A percentile compares a stretch with the other conserved stretches of the same genome.
phyloP scores from a whole-genome alignment of 1,284 basidiomycete species.

The Fomitopsis betulina region DNA sequence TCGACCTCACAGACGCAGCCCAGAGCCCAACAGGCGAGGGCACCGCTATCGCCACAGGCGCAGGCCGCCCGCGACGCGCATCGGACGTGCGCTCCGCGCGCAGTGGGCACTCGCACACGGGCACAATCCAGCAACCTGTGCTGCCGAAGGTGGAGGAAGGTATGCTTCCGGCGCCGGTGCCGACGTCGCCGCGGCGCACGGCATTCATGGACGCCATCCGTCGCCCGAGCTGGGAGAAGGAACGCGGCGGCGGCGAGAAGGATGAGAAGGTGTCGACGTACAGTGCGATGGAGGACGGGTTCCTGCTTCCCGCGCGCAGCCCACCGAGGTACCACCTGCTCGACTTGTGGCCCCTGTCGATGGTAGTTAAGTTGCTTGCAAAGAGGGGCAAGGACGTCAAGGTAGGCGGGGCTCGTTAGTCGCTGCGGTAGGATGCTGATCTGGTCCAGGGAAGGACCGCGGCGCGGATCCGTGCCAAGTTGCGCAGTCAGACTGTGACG shows the following conservation, averaged over 20 bases:
- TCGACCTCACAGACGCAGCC: conserved; percentile 27
- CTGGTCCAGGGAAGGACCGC: conserved; percentile 42
- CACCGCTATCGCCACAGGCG: no score
- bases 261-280: conserved; percentile 14
- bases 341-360: conserved; percentile 68
- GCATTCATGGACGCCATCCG: conserved; percentile 1
- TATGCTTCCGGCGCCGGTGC: conserved; percentile 32
- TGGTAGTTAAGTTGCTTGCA: conserved; percentile 45
- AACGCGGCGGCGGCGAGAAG: background rate
- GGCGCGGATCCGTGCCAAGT: conserved; percentile 46
- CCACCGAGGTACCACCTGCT: conserved; percentile 63
- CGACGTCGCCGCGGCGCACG: conserved; percentile 18
- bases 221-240: background rate
- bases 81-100: conserved; percentile 7
- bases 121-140: background rate
- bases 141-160: conserved; percentile 4
- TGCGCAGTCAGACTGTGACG: conserved; percentile 41
- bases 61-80: background rate
- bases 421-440: background rate
- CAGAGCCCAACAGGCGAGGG: conserved; percentile 12
- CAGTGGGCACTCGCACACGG: background rate
- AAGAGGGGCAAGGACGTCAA: conserved; percentile 45
- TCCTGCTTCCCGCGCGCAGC: conserved; percentile 51
- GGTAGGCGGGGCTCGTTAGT: conserved; percentile 17
- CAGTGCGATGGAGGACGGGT: conserved; percentile 31